Percentiles rank a stretch among this genome's conserved stretches.
Evolutionary conservation across 2,329 filamentous ascomycete species (phyloP).

Genomic region (Colletotrichum spinosum): DNA sequence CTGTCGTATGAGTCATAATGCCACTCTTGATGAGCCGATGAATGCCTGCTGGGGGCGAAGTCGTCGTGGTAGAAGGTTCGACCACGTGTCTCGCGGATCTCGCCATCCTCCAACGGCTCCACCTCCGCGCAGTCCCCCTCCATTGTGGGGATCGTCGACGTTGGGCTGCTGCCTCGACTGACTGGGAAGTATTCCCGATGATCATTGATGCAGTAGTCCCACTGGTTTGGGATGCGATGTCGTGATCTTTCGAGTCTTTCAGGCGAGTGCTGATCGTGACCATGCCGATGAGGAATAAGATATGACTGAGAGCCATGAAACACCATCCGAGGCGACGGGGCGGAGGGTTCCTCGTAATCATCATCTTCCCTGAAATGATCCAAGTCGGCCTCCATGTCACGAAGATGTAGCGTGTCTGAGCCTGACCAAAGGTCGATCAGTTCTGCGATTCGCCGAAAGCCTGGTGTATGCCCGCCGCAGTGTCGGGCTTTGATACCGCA

Average conservation of each 20-base stretch:
- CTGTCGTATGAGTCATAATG: slow-evolving; percentile 33
- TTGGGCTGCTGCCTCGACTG: slow-evolving; percentile 29
- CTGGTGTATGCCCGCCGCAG: slow-evolving; percentile 69
- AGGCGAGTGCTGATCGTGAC: slow-evolving; percentile 20
- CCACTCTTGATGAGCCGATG: slow-evolving; percentile 29
- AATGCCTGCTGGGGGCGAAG: slow-evolving; percentile 18
- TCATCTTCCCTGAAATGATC: slow-evolving; percentile 59
- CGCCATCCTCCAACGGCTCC: slow-evolving; percentile 30
- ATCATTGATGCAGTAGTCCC: slow-evolving; percentile 37
- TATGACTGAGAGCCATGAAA: slow-evolving; percentile 19
- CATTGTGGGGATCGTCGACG: slow-evolving; percentile 23
- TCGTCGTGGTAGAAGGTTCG: slow-evolving; percentile 14
- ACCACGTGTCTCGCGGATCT: slow-evolving; percentile 33
- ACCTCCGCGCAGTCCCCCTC: slow-evolving; percentile 26
- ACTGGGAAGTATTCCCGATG: slow-evolving; percentile 26
- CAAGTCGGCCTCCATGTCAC: slow-evolving; percentile 72
- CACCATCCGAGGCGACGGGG: not conserved
- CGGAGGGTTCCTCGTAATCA: slow-evolving; percentile 20
- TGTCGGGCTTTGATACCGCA: slow-evolving; percentile 68
- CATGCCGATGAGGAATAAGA: slow-evolving; percentile 25
- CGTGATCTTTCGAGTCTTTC: slow-evolving; percentile 16
- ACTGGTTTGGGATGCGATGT: slow-evolving; percentile 25
- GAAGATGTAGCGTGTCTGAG: slow-evolving; percentile 63
- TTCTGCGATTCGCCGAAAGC: slow-evolving; percentile 68
- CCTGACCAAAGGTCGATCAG: slow-evolving; percentile 73